These are phyloP conservation scores for Lactarius psammicola DNA, from an alignment of 768 basidiomycete genomes.

Conservation along the genomic window DNA sequence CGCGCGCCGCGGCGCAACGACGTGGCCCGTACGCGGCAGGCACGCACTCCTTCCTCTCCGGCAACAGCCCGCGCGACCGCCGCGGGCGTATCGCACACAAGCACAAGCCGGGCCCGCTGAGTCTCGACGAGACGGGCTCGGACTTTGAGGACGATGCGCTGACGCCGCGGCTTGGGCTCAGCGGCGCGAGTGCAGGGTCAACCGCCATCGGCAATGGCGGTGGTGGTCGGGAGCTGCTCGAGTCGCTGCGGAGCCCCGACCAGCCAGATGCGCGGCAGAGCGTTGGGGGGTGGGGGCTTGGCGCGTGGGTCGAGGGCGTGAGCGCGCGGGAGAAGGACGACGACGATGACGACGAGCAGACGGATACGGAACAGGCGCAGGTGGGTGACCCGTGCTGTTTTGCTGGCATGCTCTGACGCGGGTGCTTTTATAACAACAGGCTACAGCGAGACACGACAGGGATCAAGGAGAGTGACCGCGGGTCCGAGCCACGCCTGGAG, in stretches of 20 bases:
- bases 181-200: background rate
- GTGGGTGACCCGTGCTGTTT: slow-evolving; percentile 35
- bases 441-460: background rate
- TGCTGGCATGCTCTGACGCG: background rate
- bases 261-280: slow-evolving; percentile 40
- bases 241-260: slow-evolving; percentile 45
- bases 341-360: slow-evolving; percentile 61
- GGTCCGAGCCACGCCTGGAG: too few relatives aligned
- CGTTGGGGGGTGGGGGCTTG: slow-evolving; percentile 76
- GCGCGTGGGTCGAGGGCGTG: slow-evolving; percentile 47
- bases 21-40: slow-evolving; percentile 35
- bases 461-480: slow-evolving; percentile 16
- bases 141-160: slow-evolving; percentile 29
- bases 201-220: slow-evolving; percentile 46
- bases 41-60: slow-evolving; percentile 69
- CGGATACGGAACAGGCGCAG: slow-evolving; percentile 73
- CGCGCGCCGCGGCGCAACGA: slow-evolving; percentile 26
- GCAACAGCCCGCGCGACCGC: slow-evolving; percentile 71
- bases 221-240: slow-evolving; percentile 52
- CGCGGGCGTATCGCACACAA: slow-evolving; percentile 70
- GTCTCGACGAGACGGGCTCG: slow-evolving; percentile 29
- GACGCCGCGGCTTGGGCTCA: slow-evolving; percentile 24
- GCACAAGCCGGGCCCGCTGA: slow-evolving; percentile 36
- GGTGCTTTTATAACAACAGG: background rate
- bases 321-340: slow-evolving; percentile 46